Evolutionary conservation across 1,284 basidiomycete genomes (phyloP).

Genomic region (Schizophyllum amplum): DNA sequence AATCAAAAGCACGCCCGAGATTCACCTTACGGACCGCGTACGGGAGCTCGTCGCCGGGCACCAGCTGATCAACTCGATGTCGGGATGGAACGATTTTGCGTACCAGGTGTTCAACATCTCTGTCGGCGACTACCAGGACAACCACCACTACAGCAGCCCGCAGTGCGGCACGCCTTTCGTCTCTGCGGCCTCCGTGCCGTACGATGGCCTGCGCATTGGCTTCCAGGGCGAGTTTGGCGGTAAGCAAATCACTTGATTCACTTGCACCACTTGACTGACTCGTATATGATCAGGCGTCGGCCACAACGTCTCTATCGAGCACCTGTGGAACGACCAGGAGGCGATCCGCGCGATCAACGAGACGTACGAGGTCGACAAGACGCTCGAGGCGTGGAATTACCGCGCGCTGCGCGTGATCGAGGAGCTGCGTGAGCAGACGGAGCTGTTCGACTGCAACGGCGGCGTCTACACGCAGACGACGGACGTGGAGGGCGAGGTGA

Average conservation of each 20-base stretch:
- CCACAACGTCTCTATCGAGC: constrained; percentile 5
- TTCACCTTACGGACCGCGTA: constrained; percentile 8
- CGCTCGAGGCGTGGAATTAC: constrained; percentile 11
- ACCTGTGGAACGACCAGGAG: constrained; percentile 11
- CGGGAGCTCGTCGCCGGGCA: constrained; percentile 5
- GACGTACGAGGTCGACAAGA: constrained; percentile 11
- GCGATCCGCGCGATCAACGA: constrained; percentile 9
- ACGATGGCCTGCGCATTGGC: constrained; percentile 5
- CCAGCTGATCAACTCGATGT: constrained; percentile 13
- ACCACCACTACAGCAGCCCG: constrained; percentile 12
- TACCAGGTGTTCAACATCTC: background rate
- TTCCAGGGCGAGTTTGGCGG: constrained; percentile 15
- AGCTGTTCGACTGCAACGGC: constrained; percentile 12
- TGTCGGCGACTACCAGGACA: constrained; percentile 12
- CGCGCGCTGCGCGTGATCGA: constrained; percentile 12
- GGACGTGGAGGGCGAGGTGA: constrained; percentile 13
- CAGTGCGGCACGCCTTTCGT: constrained; percentile 13
- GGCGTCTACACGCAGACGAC: constrained; percentile 13
- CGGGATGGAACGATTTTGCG: constrained; percentile 10
- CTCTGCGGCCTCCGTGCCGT: constrained; percentile 6
- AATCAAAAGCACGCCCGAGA: constrained; percentile 6
- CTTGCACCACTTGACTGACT: background rate
- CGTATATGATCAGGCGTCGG: background rate
- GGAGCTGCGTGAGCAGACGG: constrained; percentile 12
- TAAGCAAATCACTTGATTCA: constrained; percentile 5